phyloP scores from a whole-genome alignment of 1,284 basidiomycete species.

The Schizophyllum commune region DNA sequence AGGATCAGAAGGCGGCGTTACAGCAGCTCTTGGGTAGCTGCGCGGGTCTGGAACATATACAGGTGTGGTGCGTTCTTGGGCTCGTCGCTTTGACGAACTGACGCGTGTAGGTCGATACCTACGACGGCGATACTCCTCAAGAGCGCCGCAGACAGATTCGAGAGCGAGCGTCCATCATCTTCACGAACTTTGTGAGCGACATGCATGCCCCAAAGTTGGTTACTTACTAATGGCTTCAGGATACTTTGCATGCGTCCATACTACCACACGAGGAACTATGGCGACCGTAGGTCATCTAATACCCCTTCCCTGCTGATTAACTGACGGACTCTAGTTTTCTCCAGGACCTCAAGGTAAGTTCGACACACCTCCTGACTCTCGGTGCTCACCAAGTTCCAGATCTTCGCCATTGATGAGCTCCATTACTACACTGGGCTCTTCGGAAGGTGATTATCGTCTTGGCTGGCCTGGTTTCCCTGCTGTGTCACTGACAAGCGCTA shows the following conservation, averaged over 20 bases:
- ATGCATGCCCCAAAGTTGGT: not conserved
- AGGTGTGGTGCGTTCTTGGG: slow-evolving; percentile 25
- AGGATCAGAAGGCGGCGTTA: slow-evolving; percentile 74
- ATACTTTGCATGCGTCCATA: slow-evolving; percentile 83
- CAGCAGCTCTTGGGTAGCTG: slow-evolving; percentile 59
- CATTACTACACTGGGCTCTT: slow-evolving; percentile 73
- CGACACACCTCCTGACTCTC: not conserved
- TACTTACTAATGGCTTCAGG: slow-evolving; percentile 34
- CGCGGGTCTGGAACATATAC: slow-evolving; percentile 54
- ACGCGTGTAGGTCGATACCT: slow-evolving; percentile 54
- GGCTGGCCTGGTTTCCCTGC: no score
- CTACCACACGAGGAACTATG: slow-evolving; percentile 81
- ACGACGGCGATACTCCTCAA: slow-evolving; percentile 83
- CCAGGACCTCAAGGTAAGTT: slow-evolving; percentile 53
- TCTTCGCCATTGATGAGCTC: slow-evolving; percentile 81
- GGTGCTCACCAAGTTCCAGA: slow-evolving; percentile 17
- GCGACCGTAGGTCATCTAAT: slow-evolving; percentile 47
- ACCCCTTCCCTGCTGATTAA: not conserved
- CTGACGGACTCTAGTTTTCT: slow-evolving; percentile 43
- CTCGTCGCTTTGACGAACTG: not conserved
- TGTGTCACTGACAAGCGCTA: not conserved
- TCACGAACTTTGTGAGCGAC: slow-evolving; percentile 64
- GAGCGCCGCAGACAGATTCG: slow-evolving; percentile 60
- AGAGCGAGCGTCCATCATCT: slow-evolving; percentile 59
- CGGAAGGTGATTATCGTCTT: slow-evolving; percentile 45